phyloP scores from a whole-genome alignment of 257 asterid species.

The Knoxia roxburghii region DNA sequence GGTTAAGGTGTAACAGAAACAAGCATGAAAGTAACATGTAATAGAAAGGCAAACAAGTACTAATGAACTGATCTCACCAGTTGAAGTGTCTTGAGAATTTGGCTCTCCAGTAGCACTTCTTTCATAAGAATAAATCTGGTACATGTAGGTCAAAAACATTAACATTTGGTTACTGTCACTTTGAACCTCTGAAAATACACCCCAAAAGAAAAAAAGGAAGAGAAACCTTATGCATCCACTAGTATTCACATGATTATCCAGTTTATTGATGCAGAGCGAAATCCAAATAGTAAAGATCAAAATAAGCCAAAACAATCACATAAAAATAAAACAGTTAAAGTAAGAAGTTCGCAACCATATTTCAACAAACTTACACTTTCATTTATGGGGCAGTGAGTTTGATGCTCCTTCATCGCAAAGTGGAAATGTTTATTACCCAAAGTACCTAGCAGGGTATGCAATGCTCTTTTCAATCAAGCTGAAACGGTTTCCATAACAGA shows the following conservation, averaged over 20 bases:
- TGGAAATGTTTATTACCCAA: slow-evolving; percentile 25
- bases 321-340: slow-evolving; percentile 1
- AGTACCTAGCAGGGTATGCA: slow-evolving; percentile 29
- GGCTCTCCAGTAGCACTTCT: slow-evolving; percentile 28
- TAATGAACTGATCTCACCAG: slow-evolving; percentile 9
- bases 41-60: not conserved
- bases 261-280: not conserved
- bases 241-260: not conserved
- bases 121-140: slow-evolving; percentile 42
- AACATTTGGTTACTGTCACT: not conserved
- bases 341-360: not conserved
- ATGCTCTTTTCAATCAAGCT: not conserved
- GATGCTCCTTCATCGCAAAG: slow-evolving; percentile 21
- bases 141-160: slow-evolving; percentile 19
- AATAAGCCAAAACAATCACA: slow-evolving; percentile 5
- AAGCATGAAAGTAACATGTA: not conserved
- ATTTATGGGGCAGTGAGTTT: slow-evolving; percentile 16
- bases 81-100: slow-evolving; percentile 17
- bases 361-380: slow-evolving; percentile 39
- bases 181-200: not conserved
- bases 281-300: not conserved
- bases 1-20: not conserved
- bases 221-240: not conserved
- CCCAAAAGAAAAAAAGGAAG: not conserved
- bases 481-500: not conserved